Conservation (phyloP, 2,329 filamentous ascomycete genomes). For the Colletotrichum endophyticum region DNA sequence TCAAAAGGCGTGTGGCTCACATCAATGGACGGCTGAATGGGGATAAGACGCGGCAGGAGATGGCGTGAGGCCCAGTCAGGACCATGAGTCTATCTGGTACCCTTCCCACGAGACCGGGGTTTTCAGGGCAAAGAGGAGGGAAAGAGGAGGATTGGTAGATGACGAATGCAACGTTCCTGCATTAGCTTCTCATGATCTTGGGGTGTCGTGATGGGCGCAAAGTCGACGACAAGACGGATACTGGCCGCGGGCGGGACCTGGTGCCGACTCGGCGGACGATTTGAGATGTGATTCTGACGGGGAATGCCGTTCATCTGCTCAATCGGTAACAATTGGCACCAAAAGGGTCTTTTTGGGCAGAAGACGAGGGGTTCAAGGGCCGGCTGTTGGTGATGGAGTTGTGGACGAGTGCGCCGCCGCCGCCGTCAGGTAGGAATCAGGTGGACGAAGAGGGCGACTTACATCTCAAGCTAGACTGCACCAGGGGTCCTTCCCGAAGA, state of each 20-base stretch:
- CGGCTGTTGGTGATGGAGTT: not conserved
- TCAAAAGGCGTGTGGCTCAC: not conserved
- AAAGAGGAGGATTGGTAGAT: not conserved
- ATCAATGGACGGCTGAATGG: not conserved
- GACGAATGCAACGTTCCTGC: not conserved
- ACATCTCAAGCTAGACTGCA: not conserved
- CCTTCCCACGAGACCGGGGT: not conserved
- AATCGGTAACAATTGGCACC: not conserved
- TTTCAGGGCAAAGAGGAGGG: not conserved
- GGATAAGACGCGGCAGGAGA: not conserved
- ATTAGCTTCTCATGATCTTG: not conserved
- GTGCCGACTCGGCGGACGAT: not conserved
- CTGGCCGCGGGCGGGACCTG: not conserved
- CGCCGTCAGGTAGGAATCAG: conserved; percentile 15
- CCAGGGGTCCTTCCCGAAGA: not conserved
- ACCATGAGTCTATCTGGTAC: not conserved
- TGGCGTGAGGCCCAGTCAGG: not conserved
- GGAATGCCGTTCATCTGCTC: not conserved
- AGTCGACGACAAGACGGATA: not conserved
- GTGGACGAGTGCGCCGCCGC: conserved; percentile 1
- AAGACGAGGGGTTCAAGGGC: not conserved
- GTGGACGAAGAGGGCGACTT: not conserved
- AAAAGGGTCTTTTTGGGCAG: not conserved
- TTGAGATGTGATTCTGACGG: not conserved
- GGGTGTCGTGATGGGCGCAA: not conserved